phyloP scores from a whole-genome alignment of 228 moss, liverwort and hornwort genomes.

The Sphagnum magellanicum region DNA sequence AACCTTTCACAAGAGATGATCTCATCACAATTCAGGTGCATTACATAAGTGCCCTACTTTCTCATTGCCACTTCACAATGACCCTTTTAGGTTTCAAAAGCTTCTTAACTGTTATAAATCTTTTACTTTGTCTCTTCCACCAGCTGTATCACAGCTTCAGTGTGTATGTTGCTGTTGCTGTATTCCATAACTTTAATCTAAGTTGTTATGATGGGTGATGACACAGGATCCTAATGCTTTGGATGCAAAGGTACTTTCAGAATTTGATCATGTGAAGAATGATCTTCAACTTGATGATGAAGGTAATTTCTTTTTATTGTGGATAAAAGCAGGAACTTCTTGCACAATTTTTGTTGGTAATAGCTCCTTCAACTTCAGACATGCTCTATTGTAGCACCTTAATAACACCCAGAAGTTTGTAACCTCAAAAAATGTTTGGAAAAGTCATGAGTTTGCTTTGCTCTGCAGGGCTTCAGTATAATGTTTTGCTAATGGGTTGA shows the following conservation, averaged over 20 bases:
- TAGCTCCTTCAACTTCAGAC: too few relatives aligned
- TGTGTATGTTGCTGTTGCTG: too few relatives aligned
- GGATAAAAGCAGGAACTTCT: not conserved
- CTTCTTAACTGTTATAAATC: too few relatives aligned
- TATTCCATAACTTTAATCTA: too few relatives aligned
- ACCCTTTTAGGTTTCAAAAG: not conserved
- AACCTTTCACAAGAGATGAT: conserved; percentile 78
- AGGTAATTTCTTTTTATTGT: conserved; percentile 12
- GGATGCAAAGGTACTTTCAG: conserved; percentile 72
- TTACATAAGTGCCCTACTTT: not conserved
- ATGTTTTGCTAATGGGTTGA: too few relatives aligned
- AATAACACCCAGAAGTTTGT: too few relatives aligned
- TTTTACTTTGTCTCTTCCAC: too few relatives aligned
- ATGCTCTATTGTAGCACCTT: too few relatives aligned
- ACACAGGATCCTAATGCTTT: conserved; percentile 87
- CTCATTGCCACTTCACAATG: not conserved
- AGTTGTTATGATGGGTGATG: not conserved
- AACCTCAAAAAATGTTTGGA: too few relatives aligned
- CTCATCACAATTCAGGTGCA: conserved; percentile 93
- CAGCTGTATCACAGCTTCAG: too few relatives aligned
- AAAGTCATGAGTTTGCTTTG: too few relatives aligned
- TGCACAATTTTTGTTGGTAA: not conserved
- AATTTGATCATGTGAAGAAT: conserved; percentile 88
- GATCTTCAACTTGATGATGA: conserved; percentile 83
- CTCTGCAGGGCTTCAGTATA: too few relatives aligned